Evolutionary conservation across 2,329 filamentous ascomycete species (phyloP), one percentile per base, ranked within the genome.

Genomic region (Graphium sp.): DNA sequence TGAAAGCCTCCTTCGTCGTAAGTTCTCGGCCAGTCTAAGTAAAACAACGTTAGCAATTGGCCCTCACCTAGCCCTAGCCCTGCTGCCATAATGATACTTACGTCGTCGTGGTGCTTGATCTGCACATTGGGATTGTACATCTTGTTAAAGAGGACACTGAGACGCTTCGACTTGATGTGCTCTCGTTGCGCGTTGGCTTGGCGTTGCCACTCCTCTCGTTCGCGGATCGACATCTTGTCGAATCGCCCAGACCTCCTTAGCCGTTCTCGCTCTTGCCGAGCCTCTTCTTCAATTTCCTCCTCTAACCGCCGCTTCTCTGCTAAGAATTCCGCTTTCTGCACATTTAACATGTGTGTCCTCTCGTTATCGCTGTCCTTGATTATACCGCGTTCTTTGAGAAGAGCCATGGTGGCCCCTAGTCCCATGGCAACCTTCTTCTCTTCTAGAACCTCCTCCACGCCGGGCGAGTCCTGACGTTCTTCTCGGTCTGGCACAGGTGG

Each of bases 1-100:
- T 95, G 63, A 98, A 98, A 0, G 89, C 91, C 49, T 95, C 89
- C 57, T 98, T 98, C 49, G 77, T 72, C 49, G 83, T 81, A 62
- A 98, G 79, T 33, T 65, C 55, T 11, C 89, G 73, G 7, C 91
- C 89, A 47, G n/a, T n/a, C n/a, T n/a, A n/a, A n/a, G n/a, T n/a
- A n/a, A n/a, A n/a, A n/a, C n/a, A n/a, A n/a, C n/a, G n/a, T n/a
- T n/a, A n/a, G n/a, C n/a, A n/a, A n/a, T n/a, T n/a, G n/a, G n/a
- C n/a, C n/a, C n/a, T n/a, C n/a, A n/a, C n/a, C n/a, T n/a, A n/a
- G n/a, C n/a, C n/a, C n/a, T n/a, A n/a, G n/a, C n/a, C n/a, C n/a
- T n/a, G n/a, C n/a, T n/a, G n/a, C n/a, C n/a, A n/a, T n/a, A n/a
- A n/a, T n/a, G n/a, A n/a, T n/a, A n/a, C n/a, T n/a, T n/a, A 76